Evolutionary conservation across 2,329 filamentous ascomycete species (phyloP), one percentile per base, ranked within the genome.

Genomic region (Microdochium paspali): DNA sequence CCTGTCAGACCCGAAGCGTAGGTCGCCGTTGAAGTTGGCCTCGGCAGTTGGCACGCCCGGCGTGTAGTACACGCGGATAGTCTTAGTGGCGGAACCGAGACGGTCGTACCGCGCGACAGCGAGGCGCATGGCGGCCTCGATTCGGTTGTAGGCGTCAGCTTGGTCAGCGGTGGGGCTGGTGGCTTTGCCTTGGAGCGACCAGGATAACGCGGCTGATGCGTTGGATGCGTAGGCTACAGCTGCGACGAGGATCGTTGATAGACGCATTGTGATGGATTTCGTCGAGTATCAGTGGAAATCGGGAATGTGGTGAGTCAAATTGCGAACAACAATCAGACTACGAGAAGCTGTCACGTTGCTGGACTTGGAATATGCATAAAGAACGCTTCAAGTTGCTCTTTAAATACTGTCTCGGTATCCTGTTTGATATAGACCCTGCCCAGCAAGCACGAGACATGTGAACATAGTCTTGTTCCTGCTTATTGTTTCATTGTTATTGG

Each of bases 1-100:
- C 9, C 70, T 56, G 61, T 72, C 62, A 12, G 62, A 59, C 4
- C 70, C 70, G 56, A 74, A 73, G 13, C 70, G 66, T n/a, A 73
- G 58, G 55, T 69, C 65, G 35, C 70, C 70, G 54, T 66, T 70
- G 58, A 63, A 69, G 61, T 58, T 70, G 9, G 63, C 71, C 51
- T 73, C 71, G 23, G 71, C 71, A 0, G 70, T 73, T 9, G 64
- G 61, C 10, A 74, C 70, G 20, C 68, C 60, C 6, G 70, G 68
- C 9, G 60, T 55, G 56, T 74, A 73, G 32, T 62, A 57, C 23
- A 69, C 67, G 1, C 57, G 61, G 46, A 73, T 57, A 2, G 54
- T 56, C 55, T 73, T 73, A 51, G 47, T 59, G 7, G 69, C 62
- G 12, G 50, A 48, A 2, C 66, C 55, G 26, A 63, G 59, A 1